Evolutionary conservation across 805 yeast species (phyloP).

Genomic region (Nakazawaea siamensis): DNA sequence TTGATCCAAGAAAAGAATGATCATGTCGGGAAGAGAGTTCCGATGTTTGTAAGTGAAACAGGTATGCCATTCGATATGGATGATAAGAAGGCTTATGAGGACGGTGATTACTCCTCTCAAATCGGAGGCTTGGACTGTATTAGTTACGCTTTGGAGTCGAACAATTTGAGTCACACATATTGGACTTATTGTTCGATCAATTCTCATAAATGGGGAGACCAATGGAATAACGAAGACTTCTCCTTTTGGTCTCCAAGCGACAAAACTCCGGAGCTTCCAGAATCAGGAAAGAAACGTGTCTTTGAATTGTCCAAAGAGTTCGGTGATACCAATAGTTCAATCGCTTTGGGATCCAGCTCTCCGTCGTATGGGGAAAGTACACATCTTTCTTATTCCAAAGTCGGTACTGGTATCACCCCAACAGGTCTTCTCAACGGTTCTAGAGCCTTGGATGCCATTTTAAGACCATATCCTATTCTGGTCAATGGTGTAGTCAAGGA

Average conservation of each 20-base stretch:
- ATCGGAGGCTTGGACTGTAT: slow-evolving; percentile 80
- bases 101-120: slow-evolving; percentile 67
- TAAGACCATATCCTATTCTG: slow-evolving; percentile 69
- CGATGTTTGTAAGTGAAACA: slow-evolving; percentile 83
- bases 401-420: slow-evolving; percentile 10
- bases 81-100: slow-evolving; percentile 56
- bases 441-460: slow-evolving; percentile 65
- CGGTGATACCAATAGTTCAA: too few species aligned
- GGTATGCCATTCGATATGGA: slow-evolving; percentile 98
- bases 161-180: slow-evolving; percentile 62
- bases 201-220: slow-evolving; percentile 80
- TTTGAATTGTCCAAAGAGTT: too few species aligned
- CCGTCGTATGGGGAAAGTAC: not conserved
- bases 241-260: slow-evolving; percentile 78
- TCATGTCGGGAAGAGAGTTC: slow-evolving; percentile 54
- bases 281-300: too few species aligned
- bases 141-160: slow-evolving; percentile 68
- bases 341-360: slow-evolving; percentile 13
- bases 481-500: slow-evolving; percentile 48
- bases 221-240: slow-evolving; percentile 92
- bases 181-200: slow-evolving; percentile 82
- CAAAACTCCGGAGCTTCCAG: not conserved
- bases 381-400: not conserved
- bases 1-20: slow-evolving; percentile 57
- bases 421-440: too few species aligned